phyloP scores from a whole-genome alignment of 768 basidiomycete species.

The Exsudoporus frostii region DNA sequence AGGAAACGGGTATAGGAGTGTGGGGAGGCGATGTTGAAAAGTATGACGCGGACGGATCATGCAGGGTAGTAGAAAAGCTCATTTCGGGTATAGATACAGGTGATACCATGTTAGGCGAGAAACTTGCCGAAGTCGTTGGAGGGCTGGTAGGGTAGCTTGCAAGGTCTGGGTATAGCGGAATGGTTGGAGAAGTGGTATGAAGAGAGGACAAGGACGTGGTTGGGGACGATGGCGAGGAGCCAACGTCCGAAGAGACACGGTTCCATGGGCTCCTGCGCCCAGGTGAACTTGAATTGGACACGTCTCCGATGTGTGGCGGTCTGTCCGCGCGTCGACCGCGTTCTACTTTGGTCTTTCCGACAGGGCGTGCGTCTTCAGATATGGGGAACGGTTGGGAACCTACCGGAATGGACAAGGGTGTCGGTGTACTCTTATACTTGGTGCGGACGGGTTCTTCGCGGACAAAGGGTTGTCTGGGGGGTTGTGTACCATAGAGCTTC shows the following conservation, averaged over 20 bases:
- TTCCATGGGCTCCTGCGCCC: slow-evolving; percentile 33
- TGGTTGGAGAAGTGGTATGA: slow-evolving; percentile 20
- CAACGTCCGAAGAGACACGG: slow-evolving; percentile 16
- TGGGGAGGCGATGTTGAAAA: slow-evolving; percentile 9
- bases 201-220: slow-evolving; percentile 18
- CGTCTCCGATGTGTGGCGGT: slow-evolving; percentile 8
- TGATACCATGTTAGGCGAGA: slow-evolving; percentile 8
- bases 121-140: slow-evolving; percentile 4
- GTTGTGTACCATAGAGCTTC: slow-evolving; percentile 56
- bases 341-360: slow-evolving; percentile 22
- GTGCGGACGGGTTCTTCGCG: slow-evolving; percentile 45
- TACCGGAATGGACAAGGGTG: slow-evolving; percentile 31
- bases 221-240: slow-evolving; percentile 26
- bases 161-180: slow-evolving; percentile 22
- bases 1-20: slow-evolving; percentile 5
- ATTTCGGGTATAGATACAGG: slow-evolving; percentile 13
- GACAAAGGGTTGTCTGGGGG: slow-evolving; percentile 50
- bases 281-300: slow-evolving; percentile 28
- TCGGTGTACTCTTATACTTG: slow-evolving; percentile 32
- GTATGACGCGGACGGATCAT: slow-evolving; percentile 16
- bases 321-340: slow-evolving; percentile 25
- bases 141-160: slow-evolving; percentile 14
- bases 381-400: slow-evolving; percentile 15
- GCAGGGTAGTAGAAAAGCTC: slow-evolving; percentile 10
- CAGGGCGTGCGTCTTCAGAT: slow-evolving; percentile 18